These are phyloP conservation scores for Cokeromyces recurvatus DNA, from an alignment of 371 early-diverging fungal species.

Conservation along the genomic window DNA sequence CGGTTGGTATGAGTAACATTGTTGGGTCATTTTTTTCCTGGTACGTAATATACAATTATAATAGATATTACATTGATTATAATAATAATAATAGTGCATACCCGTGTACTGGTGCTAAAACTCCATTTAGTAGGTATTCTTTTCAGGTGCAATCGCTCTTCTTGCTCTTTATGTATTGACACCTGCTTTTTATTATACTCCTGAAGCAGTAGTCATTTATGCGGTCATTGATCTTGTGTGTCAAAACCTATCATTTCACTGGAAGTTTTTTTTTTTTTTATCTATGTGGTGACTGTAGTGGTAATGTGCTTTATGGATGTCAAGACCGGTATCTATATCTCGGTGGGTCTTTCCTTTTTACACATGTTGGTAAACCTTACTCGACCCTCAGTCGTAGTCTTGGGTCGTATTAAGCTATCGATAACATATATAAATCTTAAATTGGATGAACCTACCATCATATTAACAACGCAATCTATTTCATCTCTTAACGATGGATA, in stretches of 20 bases:
- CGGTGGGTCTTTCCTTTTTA: constrained; percentile 51
- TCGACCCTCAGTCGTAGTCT: constrained; percentile 40
- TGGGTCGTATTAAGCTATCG: constrained; percentile 16
- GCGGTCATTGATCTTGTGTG: constrained; percentile 58
- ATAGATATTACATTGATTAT: too few relatives aligned
- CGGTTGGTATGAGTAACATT: constrained; percentile 79
- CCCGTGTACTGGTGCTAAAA: constrained; percentile 81
- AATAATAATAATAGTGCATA: constrained; percentile 71
- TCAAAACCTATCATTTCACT: too few relatives aligned
- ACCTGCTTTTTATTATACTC: constrained; percentile 82
- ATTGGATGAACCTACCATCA: not conserved
- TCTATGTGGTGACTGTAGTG: constrained; percentile 49
- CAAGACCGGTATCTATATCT: constrained; percentile 58
- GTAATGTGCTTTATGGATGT: constrained; percentile 61
- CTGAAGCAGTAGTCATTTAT: constrained; percentile 77
- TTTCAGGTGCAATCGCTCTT: constrained; percentile 70
- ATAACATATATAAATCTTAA: not conserved
- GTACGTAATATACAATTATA: constrained; percentile 13
- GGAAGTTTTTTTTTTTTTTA: constrained; percentile 30
- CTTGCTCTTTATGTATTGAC: constrained; percentile 75
- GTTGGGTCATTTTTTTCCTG: constrained; percentile 66
- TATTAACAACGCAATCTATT: not conserved
- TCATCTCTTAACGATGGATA: too few relatives aligned
- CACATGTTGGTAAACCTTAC: constrained; percentile 61
- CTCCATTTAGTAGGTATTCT: constrained; percentile 77